These are phyloP conservation scores for slime mould (Dictyostelium discoideum) DNA, from an alignment of 78 protist species.

Conservation along the genomic window DNA sequence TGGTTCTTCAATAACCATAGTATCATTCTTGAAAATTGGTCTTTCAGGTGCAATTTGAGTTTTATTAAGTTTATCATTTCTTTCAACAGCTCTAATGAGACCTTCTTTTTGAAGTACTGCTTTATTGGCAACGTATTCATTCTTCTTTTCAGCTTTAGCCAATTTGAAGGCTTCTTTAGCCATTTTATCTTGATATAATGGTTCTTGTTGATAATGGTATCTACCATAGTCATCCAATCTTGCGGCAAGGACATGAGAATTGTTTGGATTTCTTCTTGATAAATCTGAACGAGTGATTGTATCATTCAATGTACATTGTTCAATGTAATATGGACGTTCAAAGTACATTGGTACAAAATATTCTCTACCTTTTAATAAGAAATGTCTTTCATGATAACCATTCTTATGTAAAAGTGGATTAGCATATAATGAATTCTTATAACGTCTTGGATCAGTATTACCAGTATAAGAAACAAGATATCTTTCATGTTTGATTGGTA, in stretches of 20 bases:
- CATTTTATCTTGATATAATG: background rate
- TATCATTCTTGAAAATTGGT: background rate
- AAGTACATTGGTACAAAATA: background rate
- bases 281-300: constrained; percentile 5
- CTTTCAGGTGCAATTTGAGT: background rate
- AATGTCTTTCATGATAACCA: constrained; percentile 56
- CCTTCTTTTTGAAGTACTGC: background rate
- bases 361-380: constrained; percentile 8
- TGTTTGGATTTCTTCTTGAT: background rate
- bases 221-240: background rate
- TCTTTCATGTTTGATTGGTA: background rate
- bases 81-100: background rate
- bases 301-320: constrained; percentile 12
- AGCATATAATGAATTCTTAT: constrained; percentile 30
- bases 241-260: background rate
- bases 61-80: background rate
- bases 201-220: background rate
- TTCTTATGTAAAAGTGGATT: constrained; percentile 3
- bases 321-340: constrained; percentile 67
- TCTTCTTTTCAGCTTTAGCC: background rate
- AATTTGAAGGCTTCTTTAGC: background rate
- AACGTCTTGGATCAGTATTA: background rate
- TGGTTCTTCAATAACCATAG: background rate
- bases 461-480: background rate
- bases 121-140: constrained; percentile 3